Evolutionary conservation across 129 eudicot genomes (phyloP), one percentile per base, ranked within the genome.

Genomic region (Pittosporum tobira): DNA sequence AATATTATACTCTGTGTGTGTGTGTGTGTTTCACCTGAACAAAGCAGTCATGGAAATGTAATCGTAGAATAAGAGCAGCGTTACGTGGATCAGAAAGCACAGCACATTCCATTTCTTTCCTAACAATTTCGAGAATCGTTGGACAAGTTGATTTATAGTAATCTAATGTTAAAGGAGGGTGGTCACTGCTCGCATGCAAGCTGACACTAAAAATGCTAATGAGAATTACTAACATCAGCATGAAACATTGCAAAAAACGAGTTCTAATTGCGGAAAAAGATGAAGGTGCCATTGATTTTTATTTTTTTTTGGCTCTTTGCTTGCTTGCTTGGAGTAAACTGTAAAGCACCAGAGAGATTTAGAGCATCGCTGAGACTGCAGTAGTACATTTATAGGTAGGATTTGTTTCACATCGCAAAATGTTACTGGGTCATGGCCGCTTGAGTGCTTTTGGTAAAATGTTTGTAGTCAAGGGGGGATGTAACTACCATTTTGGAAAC

Each of bases 101-200:
- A 26, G 85, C 88, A 65, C 97, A 89, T 63, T 89, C 97, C 97
- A 89, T 85, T 70, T 89, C 97, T 60, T 76, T 84, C 74, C 85
- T 72, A 15, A 89, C 85, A 58, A 85, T 76, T 27, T 75, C 85
- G 2, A 74, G 81, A 23, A 80, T 76, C 38, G 64, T 65, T 0
- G 95, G 97, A 66, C 97, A 89, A 10, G 79, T 76, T 4, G 79
- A 60, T 59, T 77, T 59, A 66, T 89, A 89, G 78, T 89, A 85
- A 66, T 89, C 95, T 69, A 89, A 71, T 19, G 84, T 69, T 37
- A 89, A 70, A 45, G 85, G 81, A 43, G 88, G 86, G 45, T 79
- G 86, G 45, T 79, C 71, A 30, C 73, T 36, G 19, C 38, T 53
- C 57, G 83, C 96, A 75, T 77, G 79, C 76, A 71, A 58, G 48